These are phyloP conservation scores for Geotrichum fermentans DNA, from an alignment of 1,139 yeast species.

Conservation along the genomic window DNA sequence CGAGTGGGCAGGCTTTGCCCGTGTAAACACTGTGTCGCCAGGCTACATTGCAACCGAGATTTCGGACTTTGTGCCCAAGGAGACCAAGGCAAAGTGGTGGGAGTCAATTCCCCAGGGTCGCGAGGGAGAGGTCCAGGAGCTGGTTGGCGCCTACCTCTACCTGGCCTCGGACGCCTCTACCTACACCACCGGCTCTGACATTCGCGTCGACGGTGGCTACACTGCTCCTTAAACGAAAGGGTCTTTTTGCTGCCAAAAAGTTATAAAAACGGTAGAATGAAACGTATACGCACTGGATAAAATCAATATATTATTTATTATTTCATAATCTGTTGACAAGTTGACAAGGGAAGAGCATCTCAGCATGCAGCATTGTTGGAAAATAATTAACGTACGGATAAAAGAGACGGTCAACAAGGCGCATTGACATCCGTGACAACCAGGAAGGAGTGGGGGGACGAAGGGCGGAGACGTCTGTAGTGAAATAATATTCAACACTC, in stretches of 20 bases:
- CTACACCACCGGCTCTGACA: conserved; percentile 78
- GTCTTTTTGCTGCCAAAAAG: too few species aligned
- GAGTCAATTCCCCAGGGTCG: conserved; percentile 76
- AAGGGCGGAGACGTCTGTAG: too few species aligned
- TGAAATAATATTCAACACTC: too few species aligned
- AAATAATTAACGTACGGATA: too few species aligned
- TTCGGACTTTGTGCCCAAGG: conserved; percentile 54
- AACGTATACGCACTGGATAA: neutral
- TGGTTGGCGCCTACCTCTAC: conserved; percentile 82
- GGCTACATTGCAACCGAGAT: conserved; percentile 78
- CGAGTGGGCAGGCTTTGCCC: conserved; percentile 86
- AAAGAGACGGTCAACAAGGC: too few species aligned
- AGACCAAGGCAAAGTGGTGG: conserved; percentile 59
- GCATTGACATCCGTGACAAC: too few species aligned
- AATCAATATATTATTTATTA: too few species aligned
- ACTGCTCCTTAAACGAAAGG: conserved; percentile 29
- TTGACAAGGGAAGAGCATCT: neutral
- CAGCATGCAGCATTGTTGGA: too few species aligned
- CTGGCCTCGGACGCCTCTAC: conserved; percentile 84
- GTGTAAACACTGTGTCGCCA: conserved; percentile 81
- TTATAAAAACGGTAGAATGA: too few species aligned
- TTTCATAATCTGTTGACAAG: neutral
- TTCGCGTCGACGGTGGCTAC: conserved; percentile 86
- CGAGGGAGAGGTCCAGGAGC: conserved; percentile 71
- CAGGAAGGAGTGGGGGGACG: too few species aligned